phyloP scores from a whole-genome alignment of 768 basidiomycete species.

The Suillus subalutaceus region DNA sequence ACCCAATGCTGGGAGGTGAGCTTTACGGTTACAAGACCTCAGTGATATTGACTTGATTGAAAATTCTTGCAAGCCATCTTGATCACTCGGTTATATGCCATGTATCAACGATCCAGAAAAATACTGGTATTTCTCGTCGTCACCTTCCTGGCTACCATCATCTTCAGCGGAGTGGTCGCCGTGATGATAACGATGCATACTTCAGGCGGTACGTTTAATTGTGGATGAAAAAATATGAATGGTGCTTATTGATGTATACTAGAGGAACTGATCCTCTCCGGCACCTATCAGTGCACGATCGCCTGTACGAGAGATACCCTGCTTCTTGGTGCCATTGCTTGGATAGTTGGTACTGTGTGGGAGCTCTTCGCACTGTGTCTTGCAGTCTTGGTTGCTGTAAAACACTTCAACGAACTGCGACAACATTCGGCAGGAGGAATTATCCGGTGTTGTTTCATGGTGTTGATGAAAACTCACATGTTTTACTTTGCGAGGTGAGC shows the following conservation, averaged over 20 bases:
- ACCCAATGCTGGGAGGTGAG: neutral
- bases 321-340: neutral
- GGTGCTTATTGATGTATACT: no score
- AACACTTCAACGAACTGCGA: no score
- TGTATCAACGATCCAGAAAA: neutral
- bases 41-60: neutral
- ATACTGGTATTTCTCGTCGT: neutral
- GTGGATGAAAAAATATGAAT: neutral
- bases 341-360: neutral
- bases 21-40: neutral
- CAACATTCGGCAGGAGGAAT: no score
- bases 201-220: neutral
- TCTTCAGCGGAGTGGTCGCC: neutral
- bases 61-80: neutral
- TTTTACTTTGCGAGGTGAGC: no score
- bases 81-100: neutral
- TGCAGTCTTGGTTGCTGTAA: constrained; percentile 44
- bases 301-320: fast-evolving
- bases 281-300: neutral
- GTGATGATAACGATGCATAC: neutral
- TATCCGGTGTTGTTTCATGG: no score
- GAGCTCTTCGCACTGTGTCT: no score
- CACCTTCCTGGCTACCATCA: neutral
- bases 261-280: neutral
- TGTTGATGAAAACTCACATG: no score